phyloP scores from a whole-genome alignment of 768 basidiomycete species.

The Scleroderma bovista region DNA sequence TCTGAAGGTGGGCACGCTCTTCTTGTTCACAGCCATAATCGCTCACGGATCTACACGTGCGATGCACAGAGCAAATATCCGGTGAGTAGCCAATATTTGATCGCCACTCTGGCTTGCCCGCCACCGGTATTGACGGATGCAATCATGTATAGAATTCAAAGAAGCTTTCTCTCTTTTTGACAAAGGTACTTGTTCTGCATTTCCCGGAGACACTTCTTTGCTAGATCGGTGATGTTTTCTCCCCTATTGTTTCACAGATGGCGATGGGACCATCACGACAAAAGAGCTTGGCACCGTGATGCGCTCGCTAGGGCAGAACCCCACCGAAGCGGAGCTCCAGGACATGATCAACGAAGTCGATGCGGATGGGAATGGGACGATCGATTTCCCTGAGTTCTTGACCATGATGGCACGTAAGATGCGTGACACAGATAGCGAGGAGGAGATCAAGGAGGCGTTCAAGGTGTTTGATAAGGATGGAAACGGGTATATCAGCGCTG shows the following conservation, averaged over 20 bases:
- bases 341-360: constrained; percentile 97
- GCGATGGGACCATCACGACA: constrained; percentile 90
- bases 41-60: background rate
- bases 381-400: constrained; percentile 82
- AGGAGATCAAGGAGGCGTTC: constrained; percentile 96
- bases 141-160: constrained; percentile 73
- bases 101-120: background rate
- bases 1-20: constrained; percentile 46
- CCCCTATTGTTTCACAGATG: constrained; percentile 44
- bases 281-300: constrained; percentile 90
- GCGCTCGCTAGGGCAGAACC: constrained; percentile 90
- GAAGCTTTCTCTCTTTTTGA: constrained; percentile 98
- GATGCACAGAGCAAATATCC: constrained; percentile 77
- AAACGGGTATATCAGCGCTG: constrained; percentile 82
- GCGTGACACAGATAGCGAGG: constrained; percentile 88
- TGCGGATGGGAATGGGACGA: constrained; percentile 82
- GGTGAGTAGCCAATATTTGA: constrained; percentile 39
- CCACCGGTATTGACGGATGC: constrained; percentile 1
- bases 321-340: constrained; percentile 84
- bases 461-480: constrained; percentile 96
- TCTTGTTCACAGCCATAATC: background rate
- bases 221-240: background rate
- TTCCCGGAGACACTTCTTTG: constrained; percentile 1
- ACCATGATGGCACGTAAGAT: constrained; percentile 86
- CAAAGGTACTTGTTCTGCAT: constrained; percentile 54